Evolutionary conservation across 2,329 filamentous ascomycete species (phyloP).

Genomic region (Chaetomium strumarium): DNA sequence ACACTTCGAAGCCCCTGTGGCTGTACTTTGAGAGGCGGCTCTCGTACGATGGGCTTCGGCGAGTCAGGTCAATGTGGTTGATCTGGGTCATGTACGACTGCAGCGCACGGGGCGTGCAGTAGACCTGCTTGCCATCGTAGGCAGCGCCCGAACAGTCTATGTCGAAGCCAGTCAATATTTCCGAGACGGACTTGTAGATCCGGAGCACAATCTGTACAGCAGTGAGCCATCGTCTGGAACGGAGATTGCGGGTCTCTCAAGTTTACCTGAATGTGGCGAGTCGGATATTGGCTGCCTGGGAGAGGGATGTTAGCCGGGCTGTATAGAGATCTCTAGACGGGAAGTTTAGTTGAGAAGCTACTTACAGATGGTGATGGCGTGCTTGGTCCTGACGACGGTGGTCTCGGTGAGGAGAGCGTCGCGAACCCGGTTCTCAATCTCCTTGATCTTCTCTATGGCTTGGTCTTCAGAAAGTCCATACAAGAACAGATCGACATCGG

Average conservation of each 20-base stretch:
- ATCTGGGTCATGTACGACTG: conserved; percentile 75
- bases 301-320: conserved; percentile 3
- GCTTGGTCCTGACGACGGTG: conserved; percentile 78
- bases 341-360: not conserved
- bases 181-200: conserved; percentile 75
- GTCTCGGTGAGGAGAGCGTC: conserved; percentile 78
- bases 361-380: conserved; percentile 70
- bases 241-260: not conserved
- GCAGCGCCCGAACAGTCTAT: conserved; percentile 79
- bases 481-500: conserved; percentile 81
- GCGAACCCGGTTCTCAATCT: conserved; percentile 69
- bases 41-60: conserved; percentile 81
- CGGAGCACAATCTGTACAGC: conserved; percentile 65
- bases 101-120: conserved; percentile 68
- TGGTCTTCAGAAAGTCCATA: conserved; percentile 73
- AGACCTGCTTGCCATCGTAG: conserved; percentile 76
- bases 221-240: conserved; percentile 12
- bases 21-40: conserved; percentile 83
- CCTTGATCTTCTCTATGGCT: conserved; percentile 75
- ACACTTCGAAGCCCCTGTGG: conserved; percentile 76
- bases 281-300: conserved; percentile 69
- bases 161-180: conserved; percentile 84
- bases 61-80: conserved; percentile 72
- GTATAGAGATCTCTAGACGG: not conserved
- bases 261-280: conserved; percentile 63